phyloP scores from a whole-genome alignment of 345 rosid species.

The Ceriops zippeliana region DNA sequence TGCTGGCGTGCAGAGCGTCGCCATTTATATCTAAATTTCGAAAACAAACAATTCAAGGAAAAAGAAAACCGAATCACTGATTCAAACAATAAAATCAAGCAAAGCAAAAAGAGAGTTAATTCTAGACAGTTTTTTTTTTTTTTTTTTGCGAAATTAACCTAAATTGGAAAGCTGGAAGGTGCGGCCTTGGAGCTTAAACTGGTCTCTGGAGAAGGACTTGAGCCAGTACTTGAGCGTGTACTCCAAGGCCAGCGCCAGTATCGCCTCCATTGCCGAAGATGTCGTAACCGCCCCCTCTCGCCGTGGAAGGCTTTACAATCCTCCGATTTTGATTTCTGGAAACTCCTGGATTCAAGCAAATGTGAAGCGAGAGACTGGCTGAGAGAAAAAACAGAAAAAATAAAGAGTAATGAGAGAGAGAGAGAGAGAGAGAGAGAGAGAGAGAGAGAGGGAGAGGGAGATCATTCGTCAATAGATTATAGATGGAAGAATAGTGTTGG shows the following conservation, averaged over 20 bases:
- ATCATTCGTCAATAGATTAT: constrained; percentile 21
- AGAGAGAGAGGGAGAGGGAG: neutral
- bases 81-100: neutral
- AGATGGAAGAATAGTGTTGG: neutral
- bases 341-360: neutral
- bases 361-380: too few relatives aligned
- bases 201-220: constrained; percentile 95
- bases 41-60: neutral
- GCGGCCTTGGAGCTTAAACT: constrained; percentile 92
- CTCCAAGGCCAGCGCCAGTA: constrained; percentile 90
- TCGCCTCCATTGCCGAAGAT: constrained; percentile 68
- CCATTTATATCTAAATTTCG: constrained; percentile 71
- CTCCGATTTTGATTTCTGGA: neutral
- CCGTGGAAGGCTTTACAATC: neutral
- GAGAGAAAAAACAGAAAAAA: too few relatives aligned
- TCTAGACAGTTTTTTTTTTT: neutral
- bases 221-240: constrained; percentile 99
- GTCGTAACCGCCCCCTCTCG: neutral
- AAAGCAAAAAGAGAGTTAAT: too few relatives aligned
- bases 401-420: too few relatives aligned
- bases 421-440: too few relatives aligned
- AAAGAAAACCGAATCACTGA: neutral
- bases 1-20: constrained; percentile 94
- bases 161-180: constrained; percentile 84
- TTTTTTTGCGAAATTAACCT: constrained; percentile 30